Percentiles rank a stretch among this genome's conserved stretches.
Evolutionary conservation across 2,329 filamentous ascomycete species (phyloP).

Genomic region (Tolypocladium amazonense): DNA sequence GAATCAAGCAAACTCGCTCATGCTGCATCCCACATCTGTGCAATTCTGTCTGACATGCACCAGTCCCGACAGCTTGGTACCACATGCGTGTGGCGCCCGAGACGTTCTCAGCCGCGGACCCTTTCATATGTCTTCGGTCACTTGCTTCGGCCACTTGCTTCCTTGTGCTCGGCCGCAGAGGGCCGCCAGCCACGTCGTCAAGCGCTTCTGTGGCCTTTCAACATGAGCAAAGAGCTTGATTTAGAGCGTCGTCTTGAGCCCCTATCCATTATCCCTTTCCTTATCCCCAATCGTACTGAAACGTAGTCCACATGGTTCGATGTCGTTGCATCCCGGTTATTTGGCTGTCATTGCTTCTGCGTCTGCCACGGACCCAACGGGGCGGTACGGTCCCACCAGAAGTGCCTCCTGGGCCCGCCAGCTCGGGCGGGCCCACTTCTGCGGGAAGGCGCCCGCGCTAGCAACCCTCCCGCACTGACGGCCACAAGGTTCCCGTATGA

Average conservation of each 20-base stretch:
- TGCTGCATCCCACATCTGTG: background rate
- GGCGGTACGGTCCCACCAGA: background rate
- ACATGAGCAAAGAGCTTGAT: no score
- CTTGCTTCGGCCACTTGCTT: no score
- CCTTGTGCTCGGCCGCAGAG: no score
- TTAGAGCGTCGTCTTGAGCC: background rate
- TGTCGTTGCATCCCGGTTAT: background rate
- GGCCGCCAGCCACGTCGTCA: background rate
- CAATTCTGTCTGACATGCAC: background rate
- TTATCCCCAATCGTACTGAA: no score
- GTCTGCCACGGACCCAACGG: background rate
- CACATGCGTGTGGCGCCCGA: background rate
- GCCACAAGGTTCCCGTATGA: background rate
- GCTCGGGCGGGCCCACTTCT: background rate
- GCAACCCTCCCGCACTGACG: background rate
- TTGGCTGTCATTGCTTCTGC: no score
- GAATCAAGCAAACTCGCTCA: background rate
- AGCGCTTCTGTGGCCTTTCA: no score
- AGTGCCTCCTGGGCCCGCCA: background rate
- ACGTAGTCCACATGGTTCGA: background rate
- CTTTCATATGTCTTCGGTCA: no score
- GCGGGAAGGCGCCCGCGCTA: conserved; percentile 1
- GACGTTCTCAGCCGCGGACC: background rate
- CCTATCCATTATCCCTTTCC: background rate
- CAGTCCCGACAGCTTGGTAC: background rate